Conservation (phyloP, 78 protist species). For the Dictyostelium purpureum region DNA sequence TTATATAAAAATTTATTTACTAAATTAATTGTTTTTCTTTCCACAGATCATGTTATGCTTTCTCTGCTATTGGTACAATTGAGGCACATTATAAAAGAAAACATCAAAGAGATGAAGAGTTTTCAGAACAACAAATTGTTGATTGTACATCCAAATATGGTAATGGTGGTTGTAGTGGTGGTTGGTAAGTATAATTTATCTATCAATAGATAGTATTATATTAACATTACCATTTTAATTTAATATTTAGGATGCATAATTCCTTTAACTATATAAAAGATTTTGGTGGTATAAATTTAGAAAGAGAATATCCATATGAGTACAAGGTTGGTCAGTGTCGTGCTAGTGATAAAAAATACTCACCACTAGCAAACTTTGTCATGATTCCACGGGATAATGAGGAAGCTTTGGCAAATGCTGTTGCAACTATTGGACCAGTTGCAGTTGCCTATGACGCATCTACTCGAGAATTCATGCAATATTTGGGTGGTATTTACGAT, state of each 20-base stretch:
- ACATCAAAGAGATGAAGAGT: background rate
- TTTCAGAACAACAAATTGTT: slow-evolving; percentile 19
- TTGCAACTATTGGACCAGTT: background rate
- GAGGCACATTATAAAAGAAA: background rate
- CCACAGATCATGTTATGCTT: background rate
- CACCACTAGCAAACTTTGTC: background rate
- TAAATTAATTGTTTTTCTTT: background rate
- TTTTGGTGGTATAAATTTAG: background rate
- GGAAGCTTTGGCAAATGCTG: background rate
- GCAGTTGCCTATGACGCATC: background rate
- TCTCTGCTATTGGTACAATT: background rate
- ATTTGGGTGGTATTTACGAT: background rate
- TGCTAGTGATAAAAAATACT: background rate
- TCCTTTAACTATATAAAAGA: background rate
- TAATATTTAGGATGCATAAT: background rate
- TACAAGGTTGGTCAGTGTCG: background rate
- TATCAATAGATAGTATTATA: too few species aligned
- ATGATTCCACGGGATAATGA: background rate
- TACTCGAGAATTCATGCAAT: background rate
- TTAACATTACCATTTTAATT: too few species aligned
- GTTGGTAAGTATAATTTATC: too few species aligned
- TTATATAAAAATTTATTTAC: background rate
- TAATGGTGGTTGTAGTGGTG: slow-evolving; percentile 21
- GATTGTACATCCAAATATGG: background rate
- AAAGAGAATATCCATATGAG: background rate